Evolutionary conservation across 495 filamentous ascomycete species (phyloP).

Genomic region (Viridothelium virens): DNA sequence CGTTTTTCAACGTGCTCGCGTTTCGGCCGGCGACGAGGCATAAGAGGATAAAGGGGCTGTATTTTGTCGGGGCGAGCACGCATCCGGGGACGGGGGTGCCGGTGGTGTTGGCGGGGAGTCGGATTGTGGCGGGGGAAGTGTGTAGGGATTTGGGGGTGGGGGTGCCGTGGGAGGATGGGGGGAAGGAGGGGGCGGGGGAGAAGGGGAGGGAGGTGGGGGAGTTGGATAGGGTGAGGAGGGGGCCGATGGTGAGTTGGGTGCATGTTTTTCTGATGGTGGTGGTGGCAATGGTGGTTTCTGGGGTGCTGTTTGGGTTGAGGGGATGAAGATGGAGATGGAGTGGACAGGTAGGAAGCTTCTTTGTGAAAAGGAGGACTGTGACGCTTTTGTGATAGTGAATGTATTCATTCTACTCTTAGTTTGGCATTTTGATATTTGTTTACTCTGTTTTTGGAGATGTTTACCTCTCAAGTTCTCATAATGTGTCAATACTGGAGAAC

Average conservation of each 20-base stretch:
- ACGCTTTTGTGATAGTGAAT: too few species aligned
- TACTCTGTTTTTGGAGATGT: too few species aligned
- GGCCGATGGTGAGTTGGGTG: conserved; percentile 18
- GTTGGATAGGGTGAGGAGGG: conserved; percentile 32
- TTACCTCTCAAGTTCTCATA: too few species aligned
- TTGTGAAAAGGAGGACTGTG: too few species aligned
- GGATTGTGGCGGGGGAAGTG: conserved; percentile 53
- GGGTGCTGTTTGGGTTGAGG: background rate
- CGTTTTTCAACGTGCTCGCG: conserved; percentile 61
- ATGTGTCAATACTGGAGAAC: too few species aligned
- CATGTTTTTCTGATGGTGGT: conserved; percentile 3
- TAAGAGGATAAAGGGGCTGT: conserved; percentile 40
- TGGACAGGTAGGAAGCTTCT: background rate
- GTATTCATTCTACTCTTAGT: too few species aligned
- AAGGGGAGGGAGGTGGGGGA: conserved; percentile 23
- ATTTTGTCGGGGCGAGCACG: conserved; percentile 63
- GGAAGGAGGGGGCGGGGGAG: conserved; percentile 16
- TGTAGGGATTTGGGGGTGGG: conserved; percentile 36
- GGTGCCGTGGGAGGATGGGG: conserved; percentile 37
- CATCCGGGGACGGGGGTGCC: conserved; percentile 69
- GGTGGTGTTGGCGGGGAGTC: conserved; percentile 56
- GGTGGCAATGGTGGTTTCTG: conserved; percentile 11
- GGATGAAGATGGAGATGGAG: background rate
- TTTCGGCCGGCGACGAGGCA: conserved; percentile 56
- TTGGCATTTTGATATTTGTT: too few species aligned